Base-by-base conservation (phyloP, 441 rosid genomes). In the Pelargonium cotyledonis region DNA sequence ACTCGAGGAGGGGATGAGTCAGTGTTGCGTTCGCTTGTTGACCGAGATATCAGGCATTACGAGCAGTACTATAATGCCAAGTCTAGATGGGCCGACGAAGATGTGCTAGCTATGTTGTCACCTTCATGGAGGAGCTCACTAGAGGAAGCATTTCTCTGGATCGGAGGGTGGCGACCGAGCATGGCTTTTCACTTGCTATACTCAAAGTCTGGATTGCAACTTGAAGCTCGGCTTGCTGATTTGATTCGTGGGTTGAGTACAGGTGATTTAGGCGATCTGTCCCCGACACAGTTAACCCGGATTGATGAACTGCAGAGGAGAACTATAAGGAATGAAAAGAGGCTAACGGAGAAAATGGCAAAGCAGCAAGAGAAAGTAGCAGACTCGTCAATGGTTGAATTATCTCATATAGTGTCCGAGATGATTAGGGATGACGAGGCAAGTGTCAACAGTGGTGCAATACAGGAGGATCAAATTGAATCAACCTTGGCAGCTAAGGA, bases 181-280 rank as follows among this genome's bases (percentile, higher is more conserved):
- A 72, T 65, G 78, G 84, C 86, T 21, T 80, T 85, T 67, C 87
- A 85, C 74, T 66, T 85, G 67, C 79, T 85, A 67, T 80, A 80
- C 76, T 85, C 85, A 10, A 79, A 79, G 51, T 80, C 85, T 1
- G 84, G 87, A 9, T 23, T 77, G 41, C 82, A 85, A 58, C 70
- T 85, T 0, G 83, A 78, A 66, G 76, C 75, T 18, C 70, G 73
- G 4, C 67, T 85, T 9, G 47, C 49, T 0, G 81, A 77, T 10
- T 43, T 83, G 53, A 29, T 80, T 61, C 65, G 65, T 0, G 89
- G 87, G 4, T 19, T 81, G 8, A 26, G 66, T 15, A 70, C 69
- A 5, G 76, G 81, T 1, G 78, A 85, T 72, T 74, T 85, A 66
- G 83, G 75, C 0, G 83, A 79, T 47, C 73, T 83, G 19, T 78